phyloP scores from a whole-genome alignment of 352 stramenopile species.

The Peronosclerospora sorghi region DNA sequence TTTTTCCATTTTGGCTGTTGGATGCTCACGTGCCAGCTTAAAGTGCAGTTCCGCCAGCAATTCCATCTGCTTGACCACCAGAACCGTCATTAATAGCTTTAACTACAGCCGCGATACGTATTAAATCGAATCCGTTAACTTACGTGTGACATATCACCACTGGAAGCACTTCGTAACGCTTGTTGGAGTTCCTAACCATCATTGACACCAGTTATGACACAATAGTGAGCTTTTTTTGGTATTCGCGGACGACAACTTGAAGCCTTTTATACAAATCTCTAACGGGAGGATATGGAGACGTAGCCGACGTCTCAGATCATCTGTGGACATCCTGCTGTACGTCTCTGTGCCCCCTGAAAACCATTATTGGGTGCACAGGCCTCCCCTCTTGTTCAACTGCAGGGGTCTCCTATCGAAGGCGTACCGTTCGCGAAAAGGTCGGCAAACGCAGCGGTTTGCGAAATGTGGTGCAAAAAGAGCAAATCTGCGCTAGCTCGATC shows the following conservation, averaged over 20 bases:
- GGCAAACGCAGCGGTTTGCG: slow-evolving; percentile 57
- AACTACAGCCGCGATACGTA: background rate
- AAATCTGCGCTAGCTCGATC: slow-evolving; percentile 59
- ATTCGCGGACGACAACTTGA: slow-evolving; percentile 1
- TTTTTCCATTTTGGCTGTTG: slow-evolving; percentile 63
- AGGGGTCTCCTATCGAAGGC: slow-evolving; percentile 3
- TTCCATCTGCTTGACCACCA: slow-evolving; percentile 30
- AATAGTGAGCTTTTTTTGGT: slow-evolving; percentile 9
- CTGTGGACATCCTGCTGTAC: background rate
- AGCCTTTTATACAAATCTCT: slow-evolving; percentile 22
- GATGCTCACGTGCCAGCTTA: slow-evolving; percentile 66
- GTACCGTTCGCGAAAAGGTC: slow-evolving; percentile 65
- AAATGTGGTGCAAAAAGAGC: slow-evolving; percentile 69
- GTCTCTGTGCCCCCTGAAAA: slow-evolving; percentile 1
- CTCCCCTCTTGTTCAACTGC: background rate
- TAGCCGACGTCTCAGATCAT: slow-evolving; percentile 4
- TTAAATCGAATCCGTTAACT: slow-evolving; percentile 1
- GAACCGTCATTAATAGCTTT: slow-evolving; percentile 6
- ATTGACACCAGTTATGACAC: slow-evolving; percentile 11
- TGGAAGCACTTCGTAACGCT: slow-evolving; percentile 36
- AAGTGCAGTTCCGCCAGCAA: slow-evolving; percentile 73
- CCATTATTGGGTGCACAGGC: slow-evolving; percentile 4
- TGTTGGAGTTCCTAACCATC: slow-evolving; percentile 49
- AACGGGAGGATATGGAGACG: slow-evolving; percentile 6
- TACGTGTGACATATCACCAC: slow-evolving; percentile 36